Evolutionary conservation across 2,329 filamentous ascomycete species (phyloP).

Genomic region (Verticillium klebahnii): DNA sequence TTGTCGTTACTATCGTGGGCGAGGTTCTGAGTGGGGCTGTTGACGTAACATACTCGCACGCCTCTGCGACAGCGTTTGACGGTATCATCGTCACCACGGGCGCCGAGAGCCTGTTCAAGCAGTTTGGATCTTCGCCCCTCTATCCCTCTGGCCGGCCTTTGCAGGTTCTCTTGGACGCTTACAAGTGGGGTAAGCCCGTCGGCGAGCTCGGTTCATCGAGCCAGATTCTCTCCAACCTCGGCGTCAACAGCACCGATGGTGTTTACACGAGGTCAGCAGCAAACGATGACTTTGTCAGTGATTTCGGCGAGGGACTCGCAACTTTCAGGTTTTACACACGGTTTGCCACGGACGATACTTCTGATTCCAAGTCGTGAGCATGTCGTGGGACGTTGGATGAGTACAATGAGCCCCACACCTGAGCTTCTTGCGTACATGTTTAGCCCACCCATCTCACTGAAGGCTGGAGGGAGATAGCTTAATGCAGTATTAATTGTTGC

Average conservation of each 20-base stretch:
- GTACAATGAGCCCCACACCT: neutral
- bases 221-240: constrained; percentile 11
- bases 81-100: constrained; percentile 56
- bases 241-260: constrained; percentile 37
- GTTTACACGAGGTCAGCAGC: constrained; percentile 32
- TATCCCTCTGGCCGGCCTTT: constrained; percentile 60
- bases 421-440: neutral
- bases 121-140: constrained; percentile 41
- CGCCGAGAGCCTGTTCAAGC: constrained; percentile 45
- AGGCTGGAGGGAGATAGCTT: neutral
- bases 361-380: neutral
- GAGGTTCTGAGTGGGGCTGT: constrained; percentile 51
- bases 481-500: neutral
- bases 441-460: neutral
- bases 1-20: constrained; percentile 56
- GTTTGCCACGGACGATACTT: constrained; percentile 49
- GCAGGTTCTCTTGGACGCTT: constrained; percentile 59
- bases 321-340: constrained; percentile 63
- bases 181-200: constrained; percentile 67
- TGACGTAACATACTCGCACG: constrained; percentile 59
- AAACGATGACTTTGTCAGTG: constrained; percentile 29
- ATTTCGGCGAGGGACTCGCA: constrained; percentile 54
- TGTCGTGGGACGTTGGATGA: neutral
- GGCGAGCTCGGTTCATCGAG: constrained; percentile 46
- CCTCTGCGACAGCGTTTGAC: constrained; percentile 60